Evolutionary conservation across 1,284 basidiomycete genomes (phyloP).

Genomic region (Meira nashicola): DNA sequence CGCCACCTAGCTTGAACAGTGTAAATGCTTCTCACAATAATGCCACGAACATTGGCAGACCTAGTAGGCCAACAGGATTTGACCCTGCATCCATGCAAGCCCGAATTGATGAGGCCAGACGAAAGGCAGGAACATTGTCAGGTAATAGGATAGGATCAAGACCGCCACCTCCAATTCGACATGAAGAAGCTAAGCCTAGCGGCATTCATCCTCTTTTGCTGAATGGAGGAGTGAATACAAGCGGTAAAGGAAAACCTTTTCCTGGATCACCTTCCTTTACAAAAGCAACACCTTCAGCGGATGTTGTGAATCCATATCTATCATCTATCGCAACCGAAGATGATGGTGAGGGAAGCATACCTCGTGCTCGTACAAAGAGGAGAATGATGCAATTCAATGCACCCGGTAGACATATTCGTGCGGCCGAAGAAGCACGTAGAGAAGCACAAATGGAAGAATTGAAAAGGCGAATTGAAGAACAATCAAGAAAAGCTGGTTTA

Average conservation of each 20-base stretch:
- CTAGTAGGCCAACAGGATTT: conserved; percentile 3
- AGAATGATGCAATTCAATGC: conserved; percentile 42
- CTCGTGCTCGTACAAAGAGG: conserved; percentile 27
- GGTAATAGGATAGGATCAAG: conserved; percentile 5
- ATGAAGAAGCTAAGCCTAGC: conserved; percentile 16
- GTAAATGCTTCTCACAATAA: neutral
- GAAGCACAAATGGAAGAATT: conserved; percentile 76
- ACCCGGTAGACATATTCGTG: conserved; percentile 41
- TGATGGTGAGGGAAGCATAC: conserved; percentile 18
- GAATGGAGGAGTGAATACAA: conserved; percentile 2
- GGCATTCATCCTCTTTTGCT: conserved; percentile 43
- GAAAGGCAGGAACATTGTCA: conserved; percentile 4
- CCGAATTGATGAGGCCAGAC: conserved; percentile 13
- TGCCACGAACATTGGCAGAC: neutral
- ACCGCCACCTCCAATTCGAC: conserved; percentile 12
- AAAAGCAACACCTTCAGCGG: conserved; percentile 1
- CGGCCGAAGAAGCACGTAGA: conserved; percentile 42
- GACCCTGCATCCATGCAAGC: conserved; percentile 14
- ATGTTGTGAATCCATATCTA: conserved; percentile 39
- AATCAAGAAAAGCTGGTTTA: conserved; percentile 83
- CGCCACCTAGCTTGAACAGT: neutral
- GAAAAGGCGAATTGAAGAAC: conserved; percentile 86
- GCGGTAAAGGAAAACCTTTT: neutral
- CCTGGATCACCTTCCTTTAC: too few species aligned
- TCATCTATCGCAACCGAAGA: conserved; percentile 14